phyloP scores from a whole-genome alignment of 1,139 yeast species.

The Pichia sp. region DNA sequence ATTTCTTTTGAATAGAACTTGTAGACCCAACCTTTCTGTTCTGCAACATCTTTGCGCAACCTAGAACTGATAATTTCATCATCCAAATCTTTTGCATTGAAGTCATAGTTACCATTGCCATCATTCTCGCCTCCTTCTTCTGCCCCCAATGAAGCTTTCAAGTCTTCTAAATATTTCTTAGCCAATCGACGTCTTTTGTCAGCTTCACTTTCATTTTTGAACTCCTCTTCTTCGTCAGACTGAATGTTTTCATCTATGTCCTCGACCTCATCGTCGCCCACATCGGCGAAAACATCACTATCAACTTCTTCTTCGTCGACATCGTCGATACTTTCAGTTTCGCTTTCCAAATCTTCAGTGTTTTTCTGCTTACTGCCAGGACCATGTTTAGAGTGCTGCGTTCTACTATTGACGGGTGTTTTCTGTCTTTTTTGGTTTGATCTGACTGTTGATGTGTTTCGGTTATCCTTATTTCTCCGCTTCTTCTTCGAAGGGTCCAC shows the following conservation, averaged over 20 bases:
- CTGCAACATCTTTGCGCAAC: conserved; percentile 84
- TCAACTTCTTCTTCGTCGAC: conserved; percentile 42
- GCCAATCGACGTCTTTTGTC: conserved; percentile 94
- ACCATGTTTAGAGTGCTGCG: conserved; percentile 4
- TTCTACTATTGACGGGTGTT: conserved; percentile 2
- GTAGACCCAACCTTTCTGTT: conserved; percentile 76
- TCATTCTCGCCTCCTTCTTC: conserved; percentile 38
- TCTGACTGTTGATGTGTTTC: conserved; percentile 21
- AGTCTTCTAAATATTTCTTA: conserved; percentile 80
- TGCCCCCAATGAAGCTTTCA: conserved; percentile 38
- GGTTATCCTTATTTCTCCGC: conserved; percentile 42
- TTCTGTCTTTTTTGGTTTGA: conserved; percentile 22
- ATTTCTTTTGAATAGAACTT: conserved; percentile 41
- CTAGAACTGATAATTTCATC: conserved; percentile 78
- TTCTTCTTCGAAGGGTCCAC: conserved; percentile 58
- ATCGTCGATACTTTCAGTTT: conserved; percentile 19
- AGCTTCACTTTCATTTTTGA: conserved; percentile 74
- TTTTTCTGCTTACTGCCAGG: conserved; percentile 17
- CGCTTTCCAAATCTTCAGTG: conserved; percentile 14
- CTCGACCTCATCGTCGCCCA: conserved; percentile 34
- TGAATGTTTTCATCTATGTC: conserved; percentile 38
- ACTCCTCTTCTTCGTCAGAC: conserved; percentile 64
- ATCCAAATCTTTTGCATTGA: conserved; percentile 91
- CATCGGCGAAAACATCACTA: conserved; percentile 34
- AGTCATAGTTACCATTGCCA: conserved; percentile 53